Evolutionary conservation across 257 asterid species (phyloP).

Genomic region (Solanum appendiculatum): DNA sequence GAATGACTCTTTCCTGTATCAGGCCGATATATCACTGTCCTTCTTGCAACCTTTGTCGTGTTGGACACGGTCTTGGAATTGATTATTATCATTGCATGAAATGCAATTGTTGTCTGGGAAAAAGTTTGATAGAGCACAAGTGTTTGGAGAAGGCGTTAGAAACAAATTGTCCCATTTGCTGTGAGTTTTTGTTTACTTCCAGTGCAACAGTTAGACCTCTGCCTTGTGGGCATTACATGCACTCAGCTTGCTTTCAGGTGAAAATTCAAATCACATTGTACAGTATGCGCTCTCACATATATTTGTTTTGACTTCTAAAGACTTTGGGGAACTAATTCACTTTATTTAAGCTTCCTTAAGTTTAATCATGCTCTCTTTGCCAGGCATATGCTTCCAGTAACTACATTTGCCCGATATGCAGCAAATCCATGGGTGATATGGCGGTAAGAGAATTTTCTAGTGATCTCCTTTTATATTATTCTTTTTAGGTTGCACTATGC

Average conservation of each 20-base stretch:
- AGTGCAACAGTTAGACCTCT: conserved; percentile 29
- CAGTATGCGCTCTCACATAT: background rate
- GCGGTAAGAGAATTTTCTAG: conserved; percentile 18
- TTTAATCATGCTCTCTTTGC: background rate
- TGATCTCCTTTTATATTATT: background rate
- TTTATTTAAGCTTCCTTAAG: background rate
- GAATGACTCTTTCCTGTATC: background rate
- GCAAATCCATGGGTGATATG: conserved; percentile 48
- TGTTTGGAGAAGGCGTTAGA: conserved; percentile 41
- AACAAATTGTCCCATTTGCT: conserved; percentile 41
- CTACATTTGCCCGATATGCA: conserved; percentile 35
- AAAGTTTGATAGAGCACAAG: conserved; percentile 20
- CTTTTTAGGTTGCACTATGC: background rate
- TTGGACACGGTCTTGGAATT: conserved; percentile 39
- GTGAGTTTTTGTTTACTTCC: conserved; percentile 39
- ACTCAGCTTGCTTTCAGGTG: conserved; percentile 48
- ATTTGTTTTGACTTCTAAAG: background rate
- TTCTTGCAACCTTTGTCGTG: conserved; percentile 41
- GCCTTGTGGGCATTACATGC: conserved; percentile 49
- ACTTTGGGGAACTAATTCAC: background rate
- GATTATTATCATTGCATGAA: conserved; percentile 42
- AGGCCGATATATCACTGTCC: conserved; percentile 43
- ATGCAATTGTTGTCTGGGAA: conserved; percentile 41
- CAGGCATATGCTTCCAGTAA: conserved; percentile 39
- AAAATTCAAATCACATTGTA: background rate